Percentiles rank a stretch among this genome's conserved stretches.
Evolutionary conservation across 305 asterid species (phyloP).

Genomic region (Rubia peregrina): DNA sequence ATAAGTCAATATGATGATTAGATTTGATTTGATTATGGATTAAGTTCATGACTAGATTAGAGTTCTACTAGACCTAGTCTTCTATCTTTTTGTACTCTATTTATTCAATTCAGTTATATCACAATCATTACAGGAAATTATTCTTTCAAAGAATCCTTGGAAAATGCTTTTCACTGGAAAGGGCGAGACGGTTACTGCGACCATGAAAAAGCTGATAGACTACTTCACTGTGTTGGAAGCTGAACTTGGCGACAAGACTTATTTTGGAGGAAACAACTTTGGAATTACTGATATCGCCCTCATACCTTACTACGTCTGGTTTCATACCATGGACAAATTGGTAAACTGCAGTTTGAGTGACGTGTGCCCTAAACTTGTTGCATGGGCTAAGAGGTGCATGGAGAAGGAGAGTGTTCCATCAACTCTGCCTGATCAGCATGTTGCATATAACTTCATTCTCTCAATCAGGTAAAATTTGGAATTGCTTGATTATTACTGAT

Average conservation of each 20-base stretch:
- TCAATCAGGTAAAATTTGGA: slow-evolving; percentile 3
- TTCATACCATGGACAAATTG: slow-evolving; percentile 20
- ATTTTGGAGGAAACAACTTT: slow-evolving; percentile 23
- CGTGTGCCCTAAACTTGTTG: slow-evolving; percentile 23
- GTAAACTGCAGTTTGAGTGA: slow-evolving; percentile 14
- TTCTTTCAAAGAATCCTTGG: not conserved
- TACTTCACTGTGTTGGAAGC: slow-evolving; percentile 23
- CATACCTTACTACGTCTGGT: slow-evolving; percentile 21
- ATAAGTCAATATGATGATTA: too few relatives aligned
- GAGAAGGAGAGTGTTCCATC: slow-evolving; percentile 20
- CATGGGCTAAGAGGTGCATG: slow-evolving; percentile 27
- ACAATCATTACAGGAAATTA: too few relatives aligned
- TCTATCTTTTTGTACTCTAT: too few relatives aligned
- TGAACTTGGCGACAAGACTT: slow-evolving; percentile 23
- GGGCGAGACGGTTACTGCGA: slow-evolving; percentile 10
- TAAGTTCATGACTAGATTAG: too few relatives aligned
- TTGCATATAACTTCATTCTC: slow-evolving; percentile 15
- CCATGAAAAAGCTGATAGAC: slow-evolving; percentile 21
- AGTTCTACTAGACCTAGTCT: too few relatives aligned
- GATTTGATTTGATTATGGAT: too few relatives aligned
- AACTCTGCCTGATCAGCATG: slow-evolving; percentile 16
- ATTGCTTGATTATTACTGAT: not conserved
- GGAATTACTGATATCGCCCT: slow-evolving; percentile 24
- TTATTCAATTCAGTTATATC: too few relatives aligned
- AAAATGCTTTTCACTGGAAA: not conserved